These are phyloP conservation scores for Conringia planisiliqua DNA, from an alignment of 345 rosid species.

Conservation along the genomic window DNA sequence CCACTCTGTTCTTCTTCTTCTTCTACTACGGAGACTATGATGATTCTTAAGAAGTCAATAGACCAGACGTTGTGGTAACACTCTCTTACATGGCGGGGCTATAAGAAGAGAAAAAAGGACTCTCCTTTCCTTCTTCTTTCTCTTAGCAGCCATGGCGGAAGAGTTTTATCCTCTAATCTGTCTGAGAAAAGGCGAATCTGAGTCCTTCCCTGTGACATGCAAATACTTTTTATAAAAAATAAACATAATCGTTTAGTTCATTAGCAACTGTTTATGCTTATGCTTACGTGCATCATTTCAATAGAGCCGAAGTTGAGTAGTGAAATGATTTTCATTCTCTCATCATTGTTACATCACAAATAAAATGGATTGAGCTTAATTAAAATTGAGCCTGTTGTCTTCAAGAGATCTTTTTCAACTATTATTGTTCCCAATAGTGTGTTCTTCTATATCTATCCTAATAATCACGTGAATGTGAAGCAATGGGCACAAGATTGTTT, in stretches of 20 bases:
- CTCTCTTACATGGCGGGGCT: conserved; percentile 31
- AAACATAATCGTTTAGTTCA: too few relatives aligned
- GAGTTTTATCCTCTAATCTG: neutral
- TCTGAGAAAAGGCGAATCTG: conserved; percentile 46
- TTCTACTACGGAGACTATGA: conserved; percentile 37
- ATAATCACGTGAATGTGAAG: neutral
- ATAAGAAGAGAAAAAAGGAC: neutral
- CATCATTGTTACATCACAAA: neutral
- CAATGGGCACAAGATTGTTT: neutral
- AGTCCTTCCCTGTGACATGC: conserved; percentile 32
- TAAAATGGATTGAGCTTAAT: neutral
- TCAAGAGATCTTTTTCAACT: neutral
- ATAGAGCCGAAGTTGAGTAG: neutral
- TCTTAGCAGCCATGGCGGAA: conserved; percentile 36
- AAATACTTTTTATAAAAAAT: neutral
- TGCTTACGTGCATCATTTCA: neutral
- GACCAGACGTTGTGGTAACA: conserved; percentile 28
- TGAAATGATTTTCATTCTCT: neutral
- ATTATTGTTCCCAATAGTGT: neutral
- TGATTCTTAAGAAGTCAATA: conserved; percentile 27
- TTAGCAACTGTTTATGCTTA: neutral
- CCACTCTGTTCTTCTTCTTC: conserved; percentile 2
- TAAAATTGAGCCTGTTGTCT: neutral
- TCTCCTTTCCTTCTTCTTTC: neutral
- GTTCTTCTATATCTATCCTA: neutral